Evolutionary conservation across 164 flowering plant genomes (phyloP), one percentile per base, ranked within the genome.

Genomic region (Stephania yunnanensis): DNA sequence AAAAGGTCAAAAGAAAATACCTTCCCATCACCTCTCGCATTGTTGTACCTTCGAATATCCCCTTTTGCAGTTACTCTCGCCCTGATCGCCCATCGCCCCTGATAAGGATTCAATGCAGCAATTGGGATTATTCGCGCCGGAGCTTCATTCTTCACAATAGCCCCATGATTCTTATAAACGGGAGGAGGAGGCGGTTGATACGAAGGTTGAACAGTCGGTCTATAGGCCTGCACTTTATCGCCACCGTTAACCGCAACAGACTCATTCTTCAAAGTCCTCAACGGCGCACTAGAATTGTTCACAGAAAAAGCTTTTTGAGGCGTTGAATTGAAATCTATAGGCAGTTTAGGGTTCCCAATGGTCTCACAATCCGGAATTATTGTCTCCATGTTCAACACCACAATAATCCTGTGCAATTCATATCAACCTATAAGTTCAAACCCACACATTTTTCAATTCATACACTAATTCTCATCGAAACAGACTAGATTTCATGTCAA

Each of bases 21-120:
- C 84, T 96, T 96, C 65, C 99, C 99, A 84, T 96, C 99, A 77
- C 99, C 99, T 75, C 82, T 82, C 20, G 98, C 97, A 86, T 96
- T 96, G 79, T 94, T 96, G 82, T 94, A 96, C 22, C 96, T 90
- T 1, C 97, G 92, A 6, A 94, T 86, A 77, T 92, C 97, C 45
- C 97, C 98, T 80, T 96, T 96, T 29, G 97, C 93, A 74, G 98
- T 96, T 25, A 96, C 97, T 78, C 99, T 90, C 22, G 99, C 99
- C 84, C 88, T 94, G 79, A 96, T 91, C 65, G 99, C 97, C 99
- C 99, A 96, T 64, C 98, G 84, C 8, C 99, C 98, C 79, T 92
- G 97, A 81, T 96, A 96, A 78, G 98, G 98, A 84, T 94, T 96
- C 82, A 96, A 83, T 48, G 97, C 95, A 80, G 91, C 77, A 74